phyloP scores from a whole-genome alignment of 2,329 filamentous ascomycete species.

The Sordariomycetes sp. region DNA sequence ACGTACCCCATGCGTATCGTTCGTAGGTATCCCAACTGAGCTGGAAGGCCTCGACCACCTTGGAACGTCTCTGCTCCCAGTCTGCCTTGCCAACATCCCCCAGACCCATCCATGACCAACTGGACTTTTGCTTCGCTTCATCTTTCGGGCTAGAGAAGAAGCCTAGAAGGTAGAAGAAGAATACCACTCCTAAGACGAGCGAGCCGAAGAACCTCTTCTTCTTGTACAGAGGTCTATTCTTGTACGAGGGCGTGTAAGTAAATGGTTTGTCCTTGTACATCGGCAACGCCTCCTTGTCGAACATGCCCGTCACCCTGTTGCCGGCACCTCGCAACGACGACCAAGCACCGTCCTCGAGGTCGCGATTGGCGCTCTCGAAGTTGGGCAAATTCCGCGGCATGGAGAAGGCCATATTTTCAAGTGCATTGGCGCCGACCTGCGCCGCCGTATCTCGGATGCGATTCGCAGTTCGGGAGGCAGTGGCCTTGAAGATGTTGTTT shows the following conservation, averaged over 20 bases:
- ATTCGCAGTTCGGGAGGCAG: slow-evolving; percentile 33
- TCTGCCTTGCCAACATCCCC: slow-evolving; percentile 43
- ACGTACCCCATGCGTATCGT: slow-evolving; percentile 85
- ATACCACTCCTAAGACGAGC: slow-evolving; percentile 42
- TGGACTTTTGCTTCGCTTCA: slow-evolving; percentile 18
- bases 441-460: slow-evolving; percentile 29
- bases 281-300: slow-evolving; percentile 55
- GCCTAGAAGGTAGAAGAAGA: slow-evolving; percentile 63
- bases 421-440: slow-evolving; percentile 28
- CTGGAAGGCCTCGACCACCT: slow-evolving; percentile 81
- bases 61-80: slow-evolving; percentile 70
- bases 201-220: slow-evolving; percentile 51
- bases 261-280: slow-evolving; percentile 99
- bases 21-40: slow-evolving; percentile 91
- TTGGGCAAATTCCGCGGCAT: slow-evolving; percentile 62
- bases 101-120: slow-evolving; percentile 50
- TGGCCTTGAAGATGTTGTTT: slow-evolving; percentile 36
- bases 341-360: slow-evolving; percentile 60
- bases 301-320: slow-evolving; percentile 49
- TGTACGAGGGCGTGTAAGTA: slow-evolving; percentile 51
- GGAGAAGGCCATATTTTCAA: slow-evolving; percentile 56
- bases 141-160: slow-evolving; percentile 38
- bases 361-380: slow-evolving; percentile 55
- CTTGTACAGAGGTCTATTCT: slow-evolving; percentile 50
- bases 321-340: slow-evolving; percentile 30